Base-by-base conservation (phyloP, 805 yeast genomes). In the Lipomyces mesembrius region DNA sequence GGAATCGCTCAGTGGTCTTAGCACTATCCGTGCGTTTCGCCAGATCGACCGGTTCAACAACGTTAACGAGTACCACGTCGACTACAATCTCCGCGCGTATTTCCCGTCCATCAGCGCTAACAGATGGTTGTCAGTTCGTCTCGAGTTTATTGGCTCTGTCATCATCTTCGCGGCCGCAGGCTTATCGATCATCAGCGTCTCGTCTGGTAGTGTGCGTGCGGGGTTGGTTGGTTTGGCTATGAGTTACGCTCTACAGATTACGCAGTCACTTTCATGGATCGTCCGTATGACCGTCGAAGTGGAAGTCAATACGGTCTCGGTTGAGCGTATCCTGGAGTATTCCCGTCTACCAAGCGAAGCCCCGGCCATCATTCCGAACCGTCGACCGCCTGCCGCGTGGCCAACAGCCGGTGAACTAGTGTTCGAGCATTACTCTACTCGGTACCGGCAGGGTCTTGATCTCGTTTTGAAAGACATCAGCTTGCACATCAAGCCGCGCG, bases 231-330 rank as follows among this genome's bases (percentile, higher is more conserved):
- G 99, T 83, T 83, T 95, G 74, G 89, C 97, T 27, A 90, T 95
- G 73, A 89, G 96, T 58, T 96, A 95, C 79, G 94, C 99, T 1
- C 83, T 95, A 70, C 97, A 92, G 78, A 85, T 93, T 68, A 95
- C 99, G 0, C 97, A 92, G 79, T 85, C 97, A 0, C 84, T 95
- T 79, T 94, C 92, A 78, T 94, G 98, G 98, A 92, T 95, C 79
- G 98, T 95, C 37, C 86, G 99, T 80, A 94, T 93, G 98, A 91
- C 98, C 0, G 99, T 95, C 56, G 99, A 95, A 74, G 97, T 95
- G 57, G 99, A 95, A 79, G 92, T 98, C 12, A 94, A 92, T 78
- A 93, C 95, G 80, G 99, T 95, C 51, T 90, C 97, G 22, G 97
- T 96, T 57, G 99, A 94, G 81, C 88, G 99, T 80, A 88, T 94